Conservation (phyloP, 129 eudicot genomes). For the Chrysanthemum makinoi region DNA sequence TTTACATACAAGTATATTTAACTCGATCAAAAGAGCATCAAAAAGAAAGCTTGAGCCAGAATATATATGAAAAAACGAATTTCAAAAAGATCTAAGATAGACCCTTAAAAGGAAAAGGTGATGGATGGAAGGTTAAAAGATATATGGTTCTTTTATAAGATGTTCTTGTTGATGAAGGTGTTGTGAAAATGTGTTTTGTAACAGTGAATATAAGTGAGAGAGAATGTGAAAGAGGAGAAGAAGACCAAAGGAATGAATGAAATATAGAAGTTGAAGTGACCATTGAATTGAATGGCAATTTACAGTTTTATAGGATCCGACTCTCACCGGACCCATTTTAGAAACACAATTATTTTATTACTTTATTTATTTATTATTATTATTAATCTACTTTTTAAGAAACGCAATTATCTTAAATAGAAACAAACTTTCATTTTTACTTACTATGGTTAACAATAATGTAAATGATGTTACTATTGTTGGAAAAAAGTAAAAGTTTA, state of each 20-base stretch:
- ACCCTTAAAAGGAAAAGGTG: constrained; percentile 21
- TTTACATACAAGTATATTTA: too few species aligned
- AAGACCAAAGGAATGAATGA: constrained; percentile 15
- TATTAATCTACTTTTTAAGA: background rate
- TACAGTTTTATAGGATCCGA: constrained; percentile 74
- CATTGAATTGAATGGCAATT: constrained; percentile 30
- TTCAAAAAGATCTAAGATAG: constrained; percentile 31
- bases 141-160: constrained; percentile 9
- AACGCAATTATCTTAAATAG: too few species aligned
- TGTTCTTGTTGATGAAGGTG: background rate
- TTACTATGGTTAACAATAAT: too few species aligned
- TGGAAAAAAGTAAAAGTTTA: background rate
- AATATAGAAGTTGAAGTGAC: constrained; percentile 36
- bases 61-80: constrained; percentile 14
- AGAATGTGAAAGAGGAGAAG: constrained; percentile 24
- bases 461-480: too few species aligned
- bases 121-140: background rate
- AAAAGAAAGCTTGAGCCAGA: constrained; percentile 39
- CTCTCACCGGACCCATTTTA: constrained; percentile 29
- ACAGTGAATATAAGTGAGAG: background rate
- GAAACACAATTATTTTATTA: constrained; percentile 19
- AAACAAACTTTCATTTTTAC: too few species aligned
- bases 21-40: too few species aligned
- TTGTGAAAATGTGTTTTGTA: background rate
- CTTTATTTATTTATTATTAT: background rate